These are phyloP conservation scores for Tuber melanosporum DNA, from an alignment of 495 filamentous ascomycete species.

Conservation along the genomic window DNA sequence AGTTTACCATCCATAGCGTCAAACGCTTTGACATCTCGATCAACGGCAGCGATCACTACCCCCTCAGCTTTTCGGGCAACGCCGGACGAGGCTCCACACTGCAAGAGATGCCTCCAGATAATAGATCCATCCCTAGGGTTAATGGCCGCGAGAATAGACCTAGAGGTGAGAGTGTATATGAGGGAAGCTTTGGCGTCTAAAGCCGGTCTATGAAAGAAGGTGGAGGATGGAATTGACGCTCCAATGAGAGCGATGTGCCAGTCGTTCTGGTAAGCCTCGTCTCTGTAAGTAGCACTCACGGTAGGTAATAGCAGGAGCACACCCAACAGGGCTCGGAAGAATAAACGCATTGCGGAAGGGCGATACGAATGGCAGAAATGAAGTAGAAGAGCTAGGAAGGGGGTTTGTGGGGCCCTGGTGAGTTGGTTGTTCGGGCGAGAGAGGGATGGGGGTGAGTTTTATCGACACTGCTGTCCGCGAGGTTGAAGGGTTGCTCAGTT, in stretches of 20 bases:
- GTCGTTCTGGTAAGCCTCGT: constrained; percentile 88
- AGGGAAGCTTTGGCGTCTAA: constrained; percentile 75
- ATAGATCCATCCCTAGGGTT: constrained; percentile 79
- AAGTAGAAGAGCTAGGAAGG: not conserved
- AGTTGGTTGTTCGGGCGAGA: not conserved
- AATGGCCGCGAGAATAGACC: constrained; percentile 73
- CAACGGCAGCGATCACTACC: constrained; percentile 63
- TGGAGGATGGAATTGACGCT: constrained; percentile 68
- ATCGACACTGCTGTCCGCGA: not conserved
- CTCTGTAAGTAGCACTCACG: constrained; percentile 66
- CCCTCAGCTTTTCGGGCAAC: constrained; percentile 68
- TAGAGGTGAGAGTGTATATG: constrained; percentile 82
- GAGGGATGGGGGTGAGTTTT: not conserved
- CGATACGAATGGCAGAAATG: not conserved
- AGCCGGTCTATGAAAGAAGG: constrained; percentile 88
- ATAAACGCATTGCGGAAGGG: not conserved
- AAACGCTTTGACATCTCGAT: constrained; percentile 68
- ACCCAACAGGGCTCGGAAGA: not conserved
- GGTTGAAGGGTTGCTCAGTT: not conserved
- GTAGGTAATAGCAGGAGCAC: constrained; percentile 14
- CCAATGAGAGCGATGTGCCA: constrained; percentile 89
- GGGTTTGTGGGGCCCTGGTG: not conserved
- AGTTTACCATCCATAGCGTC: constrained; percentile 71
- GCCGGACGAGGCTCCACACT: constrained; percentile 44
- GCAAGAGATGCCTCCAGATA: constrained; percentile 76